Base-by-base conservation (phyloP, 1,284 basidiomycete species). In the Anthracocystis walkeri region DNA sequence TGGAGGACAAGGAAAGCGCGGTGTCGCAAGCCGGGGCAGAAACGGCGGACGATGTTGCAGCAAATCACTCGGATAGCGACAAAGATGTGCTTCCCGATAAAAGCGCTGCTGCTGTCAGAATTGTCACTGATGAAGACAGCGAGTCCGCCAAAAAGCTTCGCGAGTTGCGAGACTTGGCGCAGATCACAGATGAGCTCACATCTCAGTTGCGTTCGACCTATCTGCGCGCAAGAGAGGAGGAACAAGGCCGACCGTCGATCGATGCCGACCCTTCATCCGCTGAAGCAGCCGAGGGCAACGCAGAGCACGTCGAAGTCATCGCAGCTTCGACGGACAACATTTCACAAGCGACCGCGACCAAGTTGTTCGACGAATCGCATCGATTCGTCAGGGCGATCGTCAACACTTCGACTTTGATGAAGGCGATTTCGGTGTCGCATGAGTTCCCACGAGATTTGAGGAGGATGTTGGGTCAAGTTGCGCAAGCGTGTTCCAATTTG, bases 331-430 rank as follows among this genome's bases (percentile, higher is more conserved):
- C 67, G 23, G 73, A 73, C 27, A 56, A 66, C n/a, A 70, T 70
- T 42, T 44, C 55, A 2, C 73, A 67, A 29, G 46, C 59, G 0
- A 67, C 68, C 4, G 70, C 62, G 14, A 41, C 66, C 3, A 57
- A 68, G 42, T 60, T 82, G 23, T 80, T 79, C 59, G 78, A 81
- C 52, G 69, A 81, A 21, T 65, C 74, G 49, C 77, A 79, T 42
- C 70, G 68, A 11, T 80, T 82, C 44, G 81, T 81, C 0, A 63
- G 79, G 3, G 80, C 80, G 20, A 77, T 82, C 18, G 71, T 82
- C 48, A 66, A 76, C 48, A 80, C 79, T 10, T 82, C 81, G 50
- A 79, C 75, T 21, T 50, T 79, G 38, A 74, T 84, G 54, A 80
- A 78, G 54, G 52, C 73, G 12, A 72, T 82, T 21, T 65, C 78